Evolutionary conservation across 2,329 filamentous ascomycete species (phyloP), one percentile per base, ranked within the genome.

Genomic region (Talaromyces sp.): DNA sequence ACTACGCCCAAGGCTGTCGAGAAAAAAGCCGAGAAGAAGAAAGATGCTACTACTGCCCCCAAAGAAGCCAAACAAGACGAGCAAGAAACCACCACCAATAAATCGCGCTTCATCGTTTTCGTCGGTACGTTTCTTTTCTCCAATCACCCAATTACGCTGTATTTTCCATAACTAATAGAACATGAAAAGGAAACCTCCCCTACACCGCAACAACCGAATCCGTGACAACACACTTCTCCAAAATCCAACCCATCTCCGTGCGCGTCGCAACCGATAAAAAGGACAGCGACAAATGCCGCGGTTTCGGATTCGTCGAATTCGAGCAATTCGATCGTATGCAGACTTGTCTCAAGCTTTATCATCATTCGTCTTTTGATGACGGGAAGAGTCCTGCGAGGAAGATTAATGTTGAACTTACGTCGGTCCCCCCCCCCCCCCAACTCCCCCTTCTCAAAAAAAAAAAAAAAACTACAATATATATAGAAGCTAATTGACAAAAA

Each of bases 321-420:
- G 85, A 85, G 63, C 82, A 85, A 64, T 95, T 87, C 75, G 89
- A 92, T 74, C 85, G 88, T 70, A 95, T 96, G 91, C 89, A 95
- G 80, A 94, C 90, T 33, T 96, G 91, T 69, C 80, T 97, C 61
- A 89, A 92, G 74, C 85, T 91, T 63, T 93, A 93, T 76, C 92
- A 97, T 76, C 92, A 97, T 76, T 88, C 85, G 60, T 81, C 81
- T 63, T 95, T 97, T 70, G 77, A 84, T 60, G 80, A 82, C 55
- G 77, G 77, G 37, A 77, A 77, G 66, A 78, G 73, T 33, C 73
- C 75, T 1, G 77, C 85, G 53, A 81, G 93, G 66, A 89, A 87
- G 75, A 95, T 97, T 67, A 97, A 96, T 70, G 89, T 97, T 25
- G 93, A 97, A 76, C 76, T 97, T 64, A 96, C 91, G 82, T 91